Evolutionary conservation across 2,329 filamentous ascomycete species (phyloP), one percentile per base, ranked within the genome.

Genomic region (Talaromyces sp.): DNA sequence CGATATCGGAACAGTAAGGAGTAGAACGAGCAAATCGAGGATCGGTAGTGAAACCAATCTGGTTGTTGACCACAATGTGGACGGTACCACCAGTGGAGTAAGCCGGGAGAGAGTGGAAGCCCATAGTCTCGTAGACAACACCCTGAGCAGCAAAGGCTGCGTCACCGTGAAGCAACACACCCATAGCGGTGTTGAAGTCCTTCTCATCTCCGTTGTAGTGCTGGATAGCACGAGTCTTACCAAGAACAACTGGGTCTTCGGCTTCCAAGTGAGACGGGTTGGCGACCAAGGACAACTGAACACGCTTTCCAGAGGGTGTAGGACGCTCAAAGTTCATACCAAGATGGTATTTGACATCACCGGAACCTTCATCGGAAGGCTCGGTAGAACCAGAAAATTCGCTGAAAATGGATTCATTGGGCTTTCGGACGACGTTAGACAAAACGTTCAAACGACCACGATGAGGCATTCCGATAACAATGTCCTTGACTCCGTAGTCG

Each of bases 291-390:
- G 95, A 99, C 63, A 99, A 88, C 83, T 99, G 95, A n/a, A 99
- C 95, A 69, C 95, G 95, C 87, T 98, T 98, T 73, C 95, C 95
- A 51, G 94, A 98, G 66, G 95, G 95, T 10, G 95, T 99, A 63
- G 95, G 95, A 69, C 95, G 92, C 84, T 99, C 95, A 72, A 99
- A 99, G 85, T 99, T 99, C 95, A 99, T 99, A 77, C 95, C 95
- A 74, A 99, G 84, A 83, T 99, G 95, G 83, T 99, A 99, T 82
- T 99, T 99, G 81, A 99, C 95, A 79, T 99, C 95, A 74, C 95
- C 95, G 66, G 95, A 98, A 67, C 95, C 95, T 82, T 99, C 94
- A 72, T 98, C 95, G 72, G 91, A 91, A 64, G 92, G 91, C 76
- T 92, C 92, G 25, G 91, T 83, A 56, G 90, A 92, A 72, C 95